Evolutionary conservation across 495 filamentous ascomycete species (phyloP), one percentile per base, ranked within the genome.

Genomic region (Glarea lozoyensis): DNA sequence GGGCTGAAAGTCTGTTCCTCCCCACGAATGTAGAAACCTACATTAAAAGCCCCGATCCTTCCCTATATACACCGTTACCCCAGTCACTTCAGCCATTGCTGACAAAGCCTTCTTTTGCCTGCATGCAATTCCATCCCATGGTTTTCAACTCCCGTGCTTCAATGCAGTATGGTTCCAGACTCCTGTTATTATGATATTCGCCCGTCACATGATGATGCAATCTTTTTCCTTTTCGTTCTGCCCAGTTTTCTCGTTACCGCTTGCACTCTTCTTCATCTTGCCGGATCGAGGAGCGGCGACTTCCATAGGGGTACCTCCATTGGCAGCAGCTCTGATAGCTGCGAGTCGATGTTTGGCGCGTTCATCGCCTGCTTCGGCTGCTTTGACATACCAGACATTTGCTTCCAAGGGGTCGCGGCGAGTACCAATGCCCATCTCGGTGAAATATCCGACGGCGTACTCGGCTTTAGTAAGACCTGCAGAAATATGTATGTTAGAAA

Each of bases 351-450:
- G 80, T 56, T 83, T 88, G 13, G 92, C 92, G 15, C 88, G 76
- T 53, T 87, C 82, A 50, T 97, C 90, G 32, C 90, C 92, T 32
- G 88, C 80, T 45, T 94, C 92, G 9, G 92, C 93, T 2, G 92
- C 90, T 60, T 84, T 84, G 40, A 97, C 93, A 57, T 99, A 99
- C 93, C 90, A 97, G 6, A 94, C 85, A 53, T 97, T 97, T 42
- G 92, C 90, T 58, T 96, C 87, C 45, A 99, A 72, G 2, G 88
- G 79, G 59, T 99, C 92, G 16, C 88, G 80, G 4, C 88, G 83
- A 60, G 86, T 94, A 17, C 92, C 92, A 47, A 99, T 95, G 39
- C 92, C 92, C 83, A 89, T 94, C 64, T 99, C 92, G 7, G 87
- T 96, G 62, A 99, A 99, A 66, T 95, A 99, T 12, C 88, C 92